Evolutionary conservation across 345 rosid genomes (phyloP).

Genomic region (Turnera subulata): DNA sequence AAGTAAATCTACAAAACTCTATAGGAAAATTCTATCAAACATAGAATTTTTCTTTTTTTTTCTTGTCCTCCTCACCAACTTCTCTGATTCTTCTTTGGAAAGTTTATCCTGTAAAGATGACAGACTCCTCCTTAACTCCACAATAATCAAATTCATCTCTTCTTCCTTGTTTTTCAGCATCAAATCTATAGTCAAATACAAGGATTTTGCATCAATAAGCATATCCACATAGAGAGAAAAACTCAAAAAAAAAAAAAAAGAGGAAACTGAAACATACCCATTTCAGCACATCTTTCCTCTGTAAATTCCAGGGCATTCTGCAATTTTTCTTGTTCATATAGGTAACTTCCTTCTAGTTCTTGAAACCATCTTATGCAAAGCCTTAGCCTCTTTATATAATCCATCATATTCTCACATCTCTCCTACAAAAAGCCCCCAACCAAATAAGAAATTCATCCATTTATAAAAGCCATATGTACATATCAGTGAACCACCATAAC

Average conservation of each 20-base stretch:
- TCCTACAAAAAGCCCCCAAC: slow-evolving; percentile 49
- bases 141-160: slow-evolving; percentile 82
- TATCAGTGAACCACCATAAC: too few species aligned
- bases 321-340: slow-evolving; percentile 78
- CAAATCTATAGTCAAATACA: slow-evolving; percentile 53
- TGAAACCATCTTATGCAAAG: slow-evolving; percentile 96
- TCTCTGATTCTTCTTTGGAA: slow-evolving; percentile 80
- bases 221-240: neutral
- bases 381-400: slow-evolving; percentile 83
- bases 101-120: slow-evolving; percentile 70
- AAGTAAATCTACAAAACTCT: neutral
- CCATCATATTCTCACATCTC: slow-evolving; percentile 93
- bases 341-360: slow-evolving; percentile 80
- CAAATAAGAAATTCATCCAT: neutral
- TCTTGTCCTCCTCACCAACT: slow-evolving; percentile 58
- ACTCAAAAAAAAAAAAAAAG: neutral
- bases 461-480: too few species aligned
- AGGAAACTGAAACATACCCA: slow-evolving; percentile 43
- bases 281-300: slow-evolving; percentile 72
- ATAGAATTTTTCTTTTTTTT: neutral
- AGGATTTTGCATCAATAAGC: slow-evolving; percentile 3
- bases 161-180: slow-evolving; percentile 73
- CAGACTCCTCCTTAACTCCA: slow-evolving; percentile 76
- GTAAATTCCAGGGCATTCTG: slow-evolving; percentile 56
- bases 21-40: slow-evolving; percentile 3